phyloP scores from a whole-genome alignment of 805 yeast species.

The Yarrowia sp. region DNA sequence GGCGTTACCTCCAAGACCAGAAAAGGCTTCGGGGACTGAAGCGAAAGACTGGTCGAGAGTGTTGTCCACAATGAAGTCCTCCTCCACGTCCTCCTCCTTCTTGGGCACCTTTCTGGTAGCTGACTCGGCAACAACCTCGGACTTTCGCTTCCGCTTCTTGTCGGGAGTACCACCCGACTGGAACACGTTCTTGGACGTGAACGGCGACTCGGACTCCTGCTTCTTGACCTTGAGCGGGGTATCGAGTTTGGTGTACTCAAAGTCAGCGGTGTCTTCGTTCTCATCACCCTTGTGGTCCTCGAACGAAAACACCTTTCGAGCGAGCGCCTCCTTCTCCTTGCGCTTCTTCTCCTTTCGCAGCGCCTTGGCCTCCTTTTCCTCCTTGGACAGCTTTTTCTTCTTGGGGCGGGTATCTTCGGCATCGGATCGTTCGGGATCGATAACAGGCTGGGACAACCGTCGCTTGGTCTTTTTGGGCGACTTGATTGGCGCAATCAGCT shows the following conservation, averaged over 20 bases:
- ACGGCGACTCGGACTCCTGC: conserved; percentile 26
- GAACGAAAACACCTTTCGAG: background rate
- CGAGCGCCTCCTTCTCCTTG: background rate
- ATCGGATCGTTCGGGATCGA: conserved; percentile 12
- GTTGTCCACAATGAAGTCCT: background rate
- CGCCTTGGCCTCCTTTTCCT: conserved; percentile 24
- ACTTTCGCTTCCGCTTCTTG: conserved; percentile 24
- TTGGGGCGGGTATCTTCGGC: conserved; percentile 2
- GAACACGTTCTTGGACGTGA: conserved; percentile 29
- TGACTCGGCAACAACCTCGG: conserved; percentile 7
- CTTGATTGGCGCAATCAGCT: conserved; percentile 11
- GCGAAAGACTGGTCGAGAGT: conserved; percentile 7
- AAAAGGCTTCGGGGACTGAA: background rate
- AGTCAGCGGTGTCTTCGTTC: background rate
- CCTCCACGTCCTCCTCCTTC: conserved; percentile 23
- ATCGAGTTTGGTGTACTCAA: conserved; percentile 8
- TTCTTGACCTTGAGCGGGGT: conserved; percentile 27
- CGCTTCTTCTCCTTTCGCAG: conserved; percentile 21
- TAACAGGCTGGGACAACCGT: conserved; percentile 8
- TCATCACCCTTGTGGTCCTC: conserved; percentile 2
- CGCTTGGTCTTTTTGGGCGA: conserved; percentile 23
- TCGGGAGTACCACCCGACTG: conserved; percentile 28
- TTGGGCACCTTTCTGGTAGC: conserved; percentile 2
- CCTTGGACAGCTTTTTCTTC: conserved; percentile 14
- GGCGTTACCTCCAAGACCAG: background rate